These are phyloP conservation scores for Pelargonium cotyledonis DNA, from an alignment of 441 rosid species.

Conservation along the genomic window DNA sequence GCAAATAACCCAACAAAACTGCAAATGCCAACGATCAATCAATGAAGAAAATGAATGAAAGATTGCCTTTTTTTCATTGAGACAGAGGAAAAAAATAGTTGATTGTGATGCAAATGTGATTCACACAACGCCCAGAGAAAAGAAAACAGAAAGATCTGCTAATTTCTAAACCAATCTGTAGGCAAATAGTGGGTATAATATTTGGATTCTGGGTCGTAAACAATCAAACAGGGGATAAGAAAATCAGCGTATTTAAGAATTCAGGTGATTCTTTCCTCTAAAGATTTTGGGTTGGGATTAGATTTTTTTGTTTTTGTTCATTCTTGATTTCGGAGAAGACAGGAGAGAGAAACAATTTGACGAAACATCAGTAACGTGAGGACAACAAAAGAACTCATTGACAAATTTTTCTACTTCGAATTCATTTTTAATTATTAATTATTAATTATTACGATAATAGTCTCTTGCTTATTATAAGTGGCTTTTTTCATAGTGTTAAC, in stretches of 20 bases:
- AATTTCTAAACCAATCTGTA: not conserved
- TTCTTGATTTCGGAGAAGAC: not conserved
- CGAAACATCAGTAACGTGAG: not conserved
- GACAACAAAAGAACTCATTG: not conserved
- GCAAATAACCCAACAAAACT: constrained; percentile 1
- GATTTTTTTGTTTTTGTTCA: not conserved
- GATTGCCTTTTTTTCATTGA: not conserved
- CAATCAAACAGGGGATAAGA: not conserved
- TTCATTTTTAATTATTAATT: too few species aligned
- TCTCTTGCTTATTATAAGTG: too few species aligned
- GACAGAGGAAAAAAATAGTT: not conserved
- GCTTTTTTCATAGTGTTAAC: too few species aligned
- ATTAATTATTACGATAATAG: too few species aligned
- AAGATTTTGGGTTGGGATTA: not conserved
- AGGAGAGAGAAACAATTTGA: not conserved
- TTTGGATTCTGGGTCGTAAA: not conserved
- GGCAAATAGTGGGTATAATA: not conserved
- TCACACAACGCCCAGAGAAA: not conserved
- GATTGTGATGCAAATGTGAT: too few species aligned
- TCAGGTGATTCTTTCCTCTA: too few species aligned
- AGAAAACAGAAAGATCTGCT: not conserved
- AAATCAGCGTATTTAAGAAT: not conserved
- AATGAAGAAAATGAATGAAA: not conserved
- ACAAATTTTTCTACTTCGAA: too few species aligned
- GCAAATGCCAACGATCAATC: not conserved